phyloP scores from a whole-genome alignment of 768 basidiomycete species.

The Calocybe cyanea region DNA sequence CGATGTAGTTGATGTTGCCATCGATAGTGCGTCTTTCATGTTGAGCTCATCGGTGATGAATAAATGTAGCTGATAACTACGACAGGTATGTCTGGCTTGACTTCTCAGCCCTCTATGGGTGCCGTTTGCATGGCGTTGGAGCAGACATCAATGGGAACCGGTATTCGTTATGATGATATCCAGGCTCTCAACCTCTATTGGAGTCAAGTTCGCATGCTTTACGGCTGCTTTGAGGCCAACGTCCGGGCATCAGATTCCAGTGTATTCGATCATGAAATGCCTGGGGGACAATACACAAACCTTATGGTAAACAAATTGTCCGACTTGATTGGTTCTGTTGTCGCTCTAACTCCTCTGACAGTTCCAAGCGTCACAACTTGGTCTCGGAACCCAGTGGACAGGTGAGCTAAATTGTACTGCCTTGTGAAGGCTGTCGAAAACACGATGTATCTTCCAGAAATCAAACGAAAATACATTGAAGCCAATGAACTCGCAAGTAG shows the following conservation, averaged over 20 bases:
- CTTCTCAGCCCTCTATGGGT: slow-evolving; percentile 99
- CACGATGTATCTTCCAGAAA: slow-evolving; percentile 45
- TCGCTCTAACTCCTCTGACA: slow-evolving; percentile 29
- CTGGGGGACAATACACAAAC: slow-evolving; percentile 94
- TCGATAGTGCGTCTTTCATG: slow-evolving; percentile 85
- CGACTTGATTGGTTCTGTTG: slow-evolving; percentile 15
- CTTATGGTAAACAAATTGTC: slow-evolving; percentile 60
- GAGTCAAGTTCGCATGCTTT: slow-evolving; percentile 94
- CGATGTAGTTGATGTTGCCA: slow-evolving; percentile 96
- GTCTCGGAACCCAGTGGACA: slow-evolving; percentile 95
- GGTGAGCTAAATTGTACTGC: slow-evolving; percentile 36
- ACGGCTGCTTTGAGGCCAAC: slow-evolving; percentile 97
- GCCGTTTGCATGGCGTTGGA: slow-evolving; percentile 93
- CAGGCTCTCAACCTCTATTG: slow-evolving; percentile 97
- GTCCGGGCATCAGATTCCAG: slow-evolving; percentile 96
- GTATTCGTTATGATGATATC: slow-evolving; percentile 95
- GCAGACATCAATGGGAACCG: slow-evolving; percentile 90
- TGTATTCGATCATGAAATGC: slow-evolving; percentile 99
- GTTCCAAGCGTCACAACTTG: slow-evolving; percentile 99
- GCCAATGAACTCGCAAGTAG: slow-evolving; percentile 84
- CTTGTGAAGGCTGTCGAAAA: slow-evolving; percentile 10
- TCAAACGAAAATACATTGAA: slow-evolving; percentile 98
- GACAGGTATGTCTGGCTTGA: slow-evolving; percentile 94
- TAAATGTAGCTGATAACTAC: slow-evolving; percentile 7
- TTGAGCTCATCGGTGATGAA: too few species aligned